Conservation (phyloP, 768 basidiomycete genomes). For the Suillus alpinus region DNA sequence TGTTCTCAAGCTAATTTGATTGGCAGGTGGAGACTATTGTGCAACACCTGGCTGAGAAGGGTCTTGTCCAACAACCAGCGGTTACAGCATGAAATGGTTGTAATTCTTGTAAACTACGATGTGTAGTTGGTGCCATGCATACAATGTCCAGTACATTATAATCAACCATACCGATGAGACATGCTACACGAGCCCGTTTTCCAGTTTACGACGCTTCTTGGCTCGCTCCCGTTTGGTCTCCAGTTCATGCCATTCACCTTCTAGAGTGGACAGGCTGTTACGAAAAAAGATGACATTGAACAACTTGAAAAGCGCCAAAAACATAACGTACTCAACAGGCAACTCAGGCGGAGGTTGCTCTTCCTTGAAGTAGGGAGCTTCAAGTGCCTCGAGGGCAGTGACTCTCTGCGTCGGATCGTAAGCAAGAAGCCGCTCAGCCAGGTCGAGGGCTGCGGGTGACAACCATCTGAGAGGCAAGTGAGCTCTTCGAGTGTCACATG, state of each 20-base stretch:
- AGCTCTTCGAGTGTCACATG: conserved; percentile 1
- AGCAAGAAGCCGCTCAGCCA: conserved; percentile 78
- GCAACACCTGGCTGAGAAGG: conserved; percentile 74
- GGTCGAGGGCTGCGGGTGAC: conserved; percentile 79
- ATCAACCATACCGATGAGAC: conserved; percentile 9
- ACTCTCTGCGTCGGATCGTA: conserved; percentile 80
- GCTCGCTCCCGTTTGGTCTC: conserved; percentile 92
- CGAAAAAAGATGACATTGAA: conserved; percentile 5
- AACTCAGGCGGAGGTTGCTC: conserved; percentile 73
- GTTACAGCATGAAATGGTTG: conserved; percentile 16
- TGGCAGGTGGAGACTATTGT: conserved; percentile 80
- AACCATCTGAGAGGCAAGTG: conserved; percentile 59
- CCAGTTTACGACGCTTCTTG: conserved; percentile 71
- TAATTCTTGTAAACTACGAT: conserved; percentile 10
- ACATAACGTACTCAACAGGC: conserved; percentile 69
- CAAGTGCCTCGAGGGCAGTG: conserved; percentile 77
- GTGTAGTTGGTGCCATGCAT: conserved; percentile 12
- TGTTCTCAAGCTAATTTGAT: conserved; percentile 3
- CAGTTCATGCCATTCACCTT: conserved; percentile 98
- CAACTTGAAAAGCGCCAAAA: background rate
- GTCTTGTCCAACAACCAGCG: conserved; percentile 46
- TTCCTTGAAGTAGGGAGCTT: conserved; percentile 77
- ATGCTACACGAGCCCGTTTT: conserved; percentile 32
- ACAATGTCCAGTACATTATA: conserved; percentile 28
- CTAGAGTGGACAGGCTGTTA: conserved; percentile 67